phyloP scores from a whole-genome alignment of 2,329 filamentous ascomycete genomes.

The Pestalotiopsis fici region DNA sequence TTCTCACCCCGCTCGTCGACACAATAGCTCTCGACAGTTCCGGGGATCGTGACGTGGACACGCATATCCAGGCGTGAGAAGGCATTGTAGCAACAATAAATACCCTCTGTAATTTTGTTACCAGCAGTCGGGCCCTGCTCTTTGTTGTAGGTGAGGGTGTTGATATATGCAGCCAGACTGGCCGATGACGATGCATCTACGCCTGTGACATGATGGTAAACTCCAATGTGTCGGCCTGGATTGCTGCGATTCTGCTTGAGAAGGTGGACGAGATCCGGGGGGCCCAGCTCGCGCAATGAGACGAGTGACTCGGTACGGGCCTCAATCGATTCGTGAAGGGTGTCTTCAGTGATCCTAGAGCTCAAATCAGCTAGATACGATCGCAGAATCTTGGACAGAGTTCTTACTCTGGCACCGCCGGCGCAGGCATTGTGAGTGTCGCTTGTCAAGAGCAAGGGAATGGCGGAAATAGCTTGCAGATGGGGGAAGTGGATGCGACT shows the following conservation, averaged over 20 bases:
- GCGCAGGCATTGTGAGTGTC: constrained; percentile 26
- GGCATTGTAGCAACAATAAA: constrained; percentile 99
- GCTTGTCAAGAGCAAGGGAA: not conserved
- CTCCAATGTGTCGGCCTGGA: constrained; percentile 72
- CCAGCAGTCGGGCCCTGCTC: constrained; percentile 74
- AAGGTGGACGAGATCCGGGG: constrained; percentile 93
- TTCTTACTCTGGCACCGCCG: constrained; percentile 33
- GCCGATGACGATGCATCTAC: constrained; percentile 97
- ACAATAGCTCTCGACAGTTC: constrained; percentile 95
- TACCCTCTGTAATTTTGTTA: constrained; percentile 87
- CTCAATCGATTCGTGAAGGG: constrained; percentile 88
- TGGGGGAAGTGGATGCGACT: not conserved
- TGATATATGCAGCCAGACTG: constrained; percentile 96
- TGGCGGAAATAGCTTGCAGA: not conserved
- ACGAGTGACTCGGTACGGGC: constrained; percentile 87
- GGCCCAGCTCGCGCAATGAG: constrained; percentile 86
- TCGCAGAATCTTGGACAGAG: not conserved
- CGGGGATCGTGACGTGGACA: constrained; percentile 95
- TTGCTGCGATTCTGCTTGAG: constrained; percentile 71
- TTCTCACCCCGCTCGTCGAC: constrained; percentile 97
- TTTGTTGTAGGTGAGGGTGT: constrained; percentile 84
- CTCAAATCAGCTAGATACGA: not conserved
- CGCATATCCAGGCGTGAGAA: constrained; percentile 98
- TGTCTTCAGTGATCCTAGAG: constrained; percentile 85
- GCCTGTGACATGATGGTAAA: constrained; percentile 97